These are phyloP conservation scores for Poronia punctata DNA, from an alignment of 495 filamentous ascomycete genomes.

Conservation along the genomic window DNA sequence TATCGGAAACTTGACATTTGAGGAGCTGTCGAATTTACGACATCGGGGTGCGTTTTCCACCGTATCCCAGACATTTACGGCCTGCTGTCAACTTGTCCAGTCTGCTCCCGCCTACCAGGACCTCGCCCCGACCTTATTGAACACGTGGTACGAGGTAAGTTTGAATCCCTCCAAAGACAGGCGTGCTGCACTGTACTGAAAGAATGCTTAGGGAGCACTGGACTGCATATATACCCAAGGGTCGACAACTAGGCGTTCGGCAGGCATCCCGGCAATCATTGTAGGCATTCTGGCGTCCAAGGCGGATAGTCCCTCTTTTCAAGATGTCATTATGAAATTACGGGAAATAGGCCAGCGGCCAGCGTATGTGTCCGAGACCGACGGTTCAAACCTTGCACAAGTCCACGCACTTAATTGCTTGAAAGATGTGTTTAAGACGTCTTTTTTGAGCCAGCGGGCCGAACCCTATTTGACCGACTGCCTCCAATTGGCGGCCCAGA, in stretches of 20 bases:
- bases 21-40: constrained; percentile 72
- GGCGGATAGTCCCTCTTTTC: constrained; percentile 39
- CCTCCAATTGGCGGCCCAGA: constrained; percentile 65
- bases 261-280: constrained; percentile 81
- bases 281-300: constrained; percentile 64
- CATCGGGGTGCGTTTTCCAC: constrained; percentile 93
- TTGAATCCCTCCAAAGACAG: not conserved
- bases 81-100: constrained; percentile 59
- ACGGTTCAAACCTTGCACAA: constrained; percentile 69
- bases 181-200: constrained; percentile 1
- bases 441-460: constrained; percentile 55
- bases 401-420: constrained; percentile 92
- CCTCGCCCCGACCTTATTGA: constrained; percentile 28
- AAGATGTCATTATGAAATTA: constrained; percentile 43
- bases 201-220: constrained; percentile 45
- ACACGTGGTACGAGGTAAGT: constrained; percentile 65
- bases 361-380: constrained; percentile 41
- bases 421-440: constrained; percentile 78
- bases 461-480: constrained; percentile 64
- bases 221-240: constrained; percentile 59
- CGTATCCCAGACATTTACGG: constrained; percentile 78
- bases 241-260: constrained; percentile 84
- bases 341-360: constrained; percentile 49
- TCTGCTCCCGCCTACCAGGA: constrained; percentile 30
- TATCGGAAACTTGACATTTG: constrained; percentile 67